phyloP scores from a whole-genome alignment of 1,139 yeast genomes.

The Candida mesenterica region DNA sequence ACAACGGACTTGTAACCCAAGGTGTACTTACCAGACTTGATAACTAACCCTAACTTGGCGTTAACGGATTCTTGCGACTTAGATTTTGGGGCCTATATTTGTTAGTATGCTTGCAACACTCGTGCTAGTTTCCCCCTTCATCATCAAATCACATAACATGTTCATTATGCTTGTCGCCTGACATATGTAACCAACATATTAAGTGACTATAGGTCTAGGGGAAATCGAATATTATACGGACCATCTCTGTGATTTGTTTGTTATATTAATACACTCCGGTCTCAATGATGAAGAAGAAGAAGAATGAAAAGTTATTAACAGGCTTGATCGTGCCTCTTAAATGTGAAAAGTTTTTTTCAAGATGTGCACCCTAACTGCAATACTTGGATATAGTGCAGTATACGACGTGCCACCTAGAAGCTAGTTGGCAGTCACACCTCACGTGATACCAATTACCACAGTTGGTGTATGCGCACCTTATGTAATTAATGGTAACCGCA shows the following conservation, averaged over 20 bases:
- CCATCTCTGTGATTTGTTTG: slow-evolving; percentile 85
- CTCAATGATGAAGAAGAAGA: slow-evolving; percentile 25
- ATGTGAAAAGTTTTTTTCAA: slow-evolving; percentile 10
- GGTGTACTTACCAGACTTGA: slow-evolving; percentile 99
- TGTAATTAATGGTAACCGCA: no score
- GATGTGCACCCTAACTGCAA: slow-evolving; percentile 3
- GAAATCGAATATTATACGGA: slow-evolving; percentile 51
- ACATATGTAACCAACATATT: slow-evolving; percentile 9
- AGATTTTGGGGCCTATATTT: slow-evolving; percentile 83
- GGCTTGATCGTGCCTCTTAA: slow-evolving; percentile 3
- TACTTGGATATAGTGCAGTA: no score
- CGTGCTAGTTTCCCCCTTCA: no score
- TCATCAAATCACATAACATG: slow-evolving; percentile 8
- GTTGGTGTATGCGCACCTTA: no score
- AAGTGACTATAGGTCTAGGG: slow-evolving; percentile 5
- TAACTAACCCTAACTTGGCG: slow-evolving; percentile 96
- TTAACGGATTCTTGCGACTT: slow-evolving; percentile 92
- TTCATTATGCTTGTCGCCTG: slow-evolving; percentile 8
- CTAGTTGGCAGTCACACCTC: no score
- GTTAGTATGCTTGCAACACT: slow-evolving; percentile 32
- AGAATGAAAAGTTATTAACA: slow-evolving; percentile 1
- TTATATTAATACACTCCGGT: slow-evolving; percentile 80
- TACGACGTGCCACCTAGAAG: no score
- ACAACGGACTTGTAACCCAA: slow-evolving; percentile 99
- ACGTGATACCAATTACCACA: no score